phyloP scores from a whole-genome alignment of 495 filamentous ascomycete species.

The Opeltia flavorubescens region DNA sequence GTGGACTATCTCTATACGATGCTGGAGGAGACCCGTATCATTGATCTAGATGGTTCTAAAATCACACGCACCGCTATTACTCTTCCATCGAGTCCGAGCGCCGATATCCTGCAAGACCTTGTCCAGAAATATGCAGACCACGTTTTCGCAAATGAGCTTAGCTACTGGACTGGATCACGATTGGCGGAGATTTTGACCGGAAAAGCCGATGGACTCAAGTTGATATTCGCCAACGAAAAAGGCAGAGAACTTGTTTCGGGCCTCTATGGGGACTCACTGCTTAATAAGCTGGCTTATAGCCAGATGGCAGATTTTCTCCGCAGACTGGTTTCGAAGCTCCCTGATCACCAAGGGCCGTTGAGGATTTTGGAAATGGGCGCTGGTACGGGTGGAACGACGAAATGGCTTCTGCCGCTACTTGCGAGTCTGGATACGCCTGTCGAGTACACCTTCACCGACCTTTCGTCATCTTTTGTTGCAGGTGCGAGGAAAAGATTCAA shows the following conservation, averaged over 20 bases:
- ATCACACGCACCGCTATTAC: no score
- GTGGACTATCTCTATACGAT: no score
- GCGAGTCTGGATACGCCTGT: slow-evolving; percentile 24
- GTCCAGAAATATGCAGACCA: no score
- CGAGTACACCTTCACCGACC: slow-evolving; percentile 37
- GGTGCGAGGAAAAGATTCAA: slow-evolving; percentile 24
- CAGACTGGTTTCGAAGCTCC: slow-evolving; percentile 18
- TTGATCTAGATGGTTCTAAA: no score
- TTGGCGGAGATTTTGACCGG: no score
- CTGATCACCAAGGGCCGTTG: slow-evolving; percentile 13
- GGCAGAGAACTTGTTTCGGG: slow-evolving; percentile 30
- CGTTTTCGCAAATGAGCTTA: no score
- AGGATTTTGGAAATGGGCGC: slow-evolving; percentile 34
- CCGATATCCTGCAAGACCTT: no score
- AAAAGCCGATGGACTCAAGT: no score
- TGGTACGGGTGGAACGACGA: slow-evolving; percentile 36
- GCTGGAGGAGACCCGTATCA: no score
- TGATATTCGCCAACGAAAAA: no score
- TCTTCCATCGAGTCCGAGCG: no score
- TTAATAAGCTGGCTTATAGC: slow-evolving; percentile 26
- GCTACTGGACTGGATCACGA: no score
- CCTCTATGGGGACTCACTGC: slow-evolving; percentile 29
- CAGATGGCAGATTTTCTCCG: slow-evolving; percentile 32
- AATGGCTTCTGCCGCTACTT: slow-evolving; percentile 23
- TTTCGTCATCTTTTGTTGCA: slow-evolving; percentile 30